Percentiles rank a stretch among this genome's conserved stretches.
These are phyloP conservation scores for Cenchrus purpureus DNA, from an alignment of 176 grass and related monocot genomes.

Conservation along the genomic window DNA sequence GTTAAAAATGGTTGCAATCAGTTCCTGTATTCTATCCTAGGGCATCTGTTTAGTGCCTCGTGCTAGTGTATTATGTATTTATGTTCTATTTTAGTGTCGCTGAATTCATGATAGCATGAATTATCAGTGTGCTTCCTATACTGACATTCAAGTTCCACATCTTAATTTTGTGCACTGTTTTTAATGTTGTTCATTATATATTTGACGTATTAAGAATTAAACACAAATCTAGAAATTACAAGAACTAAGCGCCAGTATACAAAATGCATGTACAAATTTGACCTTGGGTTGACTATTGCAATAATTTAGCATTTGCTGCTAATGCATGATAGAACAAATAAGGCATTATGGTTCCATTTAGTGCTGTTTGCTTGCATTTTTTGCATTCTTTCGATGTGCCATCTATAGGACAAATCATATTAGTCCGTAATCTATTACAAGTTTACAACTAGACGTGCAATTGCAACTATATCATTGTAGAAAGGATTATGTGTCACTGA, in stretches of 20 bases:
- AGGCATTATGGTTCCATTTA: neutral
- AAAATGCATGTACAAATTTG: neutral
- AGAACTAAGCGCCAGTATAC: neutral
- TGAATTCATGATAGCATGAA: neutral
- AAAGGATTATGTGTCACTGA: too few species aligned
- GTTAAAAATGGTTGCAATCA: neutral
- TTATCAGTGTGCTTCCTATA: neutral
- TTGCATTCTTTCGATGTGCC: neutral
- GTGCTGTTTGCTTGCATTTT: neutral
- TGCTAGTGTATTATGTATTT: neutral
- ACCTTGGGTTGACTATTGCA: neutral
- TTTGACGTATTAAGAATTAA: neutral
- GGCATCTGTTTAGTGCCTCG: neutral
- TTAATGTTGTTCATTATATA: neutral
- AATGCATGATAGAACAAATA: slow-evolving; percentile 2
- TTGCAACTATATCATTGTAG: too few species aligned
- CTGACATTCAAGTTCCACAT: neutral
- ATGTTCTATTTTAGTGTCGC: neutral
- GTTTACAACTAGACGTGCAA: too few species aligned
- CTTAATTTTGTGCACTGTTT: neutral
- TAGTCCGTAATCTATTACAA: neutral
- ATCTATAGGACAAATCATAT: neutral
- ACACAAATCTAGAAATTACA: neutral
- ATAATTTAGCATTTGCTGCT: neutral
- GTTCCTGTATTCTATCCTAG: neutral